Conservation (phyloP, 805 yeast genomes). For the Candida arabinofermentans region DNA sequence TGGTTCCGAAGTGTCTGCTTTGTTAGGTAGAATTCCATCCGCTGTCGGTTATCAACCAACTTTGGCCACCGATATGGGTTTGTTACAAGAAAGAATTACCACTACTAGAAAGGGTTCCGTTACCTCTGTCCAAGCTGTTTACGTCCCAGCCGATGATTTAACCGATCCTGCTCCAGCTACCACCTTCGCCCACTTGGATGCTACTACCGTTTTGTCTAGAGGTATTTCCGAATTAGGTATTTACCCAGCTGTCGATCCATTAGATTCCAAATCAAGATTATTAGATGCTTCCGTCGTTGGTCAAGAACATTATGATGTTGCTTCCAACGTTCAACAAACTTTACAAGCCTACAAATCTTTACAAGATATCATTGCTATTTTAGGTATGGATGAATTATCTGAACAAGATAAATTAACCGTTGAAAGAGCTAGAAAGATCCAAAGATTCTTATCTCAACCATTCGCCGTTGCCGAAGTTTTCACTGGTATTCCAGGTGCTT, state of each 20-base stretch:
- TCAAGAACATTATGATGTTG: slow-evolving; percentile 97
- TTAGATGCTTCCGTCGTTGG: slow-evolving; percentile 97
- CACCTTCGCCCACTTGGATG: slow-evolving; percentile 99
- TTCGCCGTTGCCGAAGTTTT: slow-evolving; percentile 99
- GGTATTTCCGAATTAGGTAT: slow-evolving; percentile 99
- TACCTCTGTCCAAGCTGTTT: slow-evolving; percentile 99
- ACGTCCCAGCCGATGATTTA: slow-evolving; percentile 99
- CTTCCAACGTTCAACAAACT: slow-evolving; percentile 94
- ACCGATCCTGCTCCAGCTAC: slow-evolving; percentile 99
- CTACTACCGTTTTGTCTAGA: slow-evolving; percentile 99
- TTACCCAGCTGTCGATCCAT: slow-evolving; percentile 99
- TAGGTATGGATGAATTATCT: slow-evolving; percentile 99
- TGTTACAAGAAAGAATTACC: slow-evolving; percentile 99
- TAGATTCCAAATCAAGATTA: slow-evolving; percentile 98
- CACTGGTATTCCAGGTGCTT: slow-evolving; percentile 99
- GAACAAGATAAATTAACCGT: slow-evolving; percentile 98
- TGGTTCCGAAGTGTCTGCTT: slow-evolving; percentile 99
- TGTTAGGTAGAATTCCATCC: slow-evolving; percentile 99
- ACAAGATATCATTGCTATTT: slow-evolving; percentile 99
- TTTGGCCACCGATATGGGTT: slow-evolving; percentile 99
- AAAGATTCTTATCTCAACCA: slow-evolving; percentile 99
- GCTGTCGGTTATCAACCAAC: slow-evolving; percentile 99
- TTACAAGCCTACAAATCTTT: slow-evolving; percentile 99
- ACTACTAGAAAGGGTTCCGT: slow-evolving; percentile 99
- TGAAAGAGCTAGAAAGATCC: slow-evolving; percentile 99